Evolutionary conservation across 202 grass and related monocot species (phyloP).

Genomic region (Cymbopogon flexuosus): DNA sequence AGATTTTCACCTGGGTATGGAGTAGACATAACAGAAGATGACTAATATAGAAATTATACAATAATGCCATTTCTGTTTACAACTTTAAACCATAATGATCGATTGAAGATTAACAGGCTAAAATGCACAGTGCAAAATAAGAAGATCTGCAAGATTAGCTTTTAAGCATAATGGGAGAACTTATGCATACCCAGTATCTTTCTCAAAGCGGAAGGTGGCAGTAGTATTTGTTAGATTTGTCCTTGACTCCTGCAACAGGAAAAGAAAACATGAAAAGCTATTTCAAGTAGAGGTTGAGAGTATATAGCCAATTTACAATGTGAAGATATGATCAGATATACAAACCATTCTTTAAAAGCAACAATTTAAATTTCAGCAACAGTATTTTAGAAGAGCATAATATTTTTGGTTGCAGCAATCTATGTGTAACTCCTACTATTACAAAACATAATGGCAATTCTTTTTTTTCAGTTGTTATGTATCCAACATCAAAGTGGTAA

Average conservation of each 20-base stretch:
- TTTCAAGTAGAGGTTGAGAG: not conserved
- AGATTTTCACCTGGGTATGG: too few species aligned
- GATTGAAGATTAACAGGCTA: not conserved
- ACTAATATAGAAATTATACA: too few species aligned
- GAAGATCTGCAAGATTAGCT: not conserved
- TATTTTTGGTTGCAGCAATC: not conserved
- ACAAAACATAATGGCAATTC: not conserved
- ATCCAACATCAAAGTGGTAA: not conserved
- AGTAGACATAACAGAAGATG: too few species aligned
- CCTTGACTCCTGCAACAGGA: not conserved
- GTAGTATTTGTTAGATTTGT: not conserved
- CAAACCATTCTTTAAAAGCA: not conserved
- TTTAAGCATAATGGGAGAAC: not conserved
- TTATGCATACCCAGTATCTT: not conserved
- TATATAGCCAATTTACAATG: not conserved
- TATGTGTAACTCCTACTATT: not conserved
- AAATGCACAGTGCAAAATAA: not conserved
- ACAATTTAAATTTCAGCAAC: not conserved
- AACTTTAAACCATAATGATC: not conserved
- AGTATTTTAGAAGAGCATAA: not conserved
- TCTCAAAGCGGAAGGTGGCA: not conserved
- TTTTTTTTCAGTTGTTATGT: not conserved
- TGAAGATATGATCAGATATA: not conserved
- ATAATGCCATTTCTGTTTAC: not conserved
- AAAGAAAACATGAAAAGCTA: not conserved